Evolutionary conservation across 176 grass and related monocot genomes (phyloP), one percentile per base, ranked within the genome.

Genomic region (Juncus effusus): DNA sequence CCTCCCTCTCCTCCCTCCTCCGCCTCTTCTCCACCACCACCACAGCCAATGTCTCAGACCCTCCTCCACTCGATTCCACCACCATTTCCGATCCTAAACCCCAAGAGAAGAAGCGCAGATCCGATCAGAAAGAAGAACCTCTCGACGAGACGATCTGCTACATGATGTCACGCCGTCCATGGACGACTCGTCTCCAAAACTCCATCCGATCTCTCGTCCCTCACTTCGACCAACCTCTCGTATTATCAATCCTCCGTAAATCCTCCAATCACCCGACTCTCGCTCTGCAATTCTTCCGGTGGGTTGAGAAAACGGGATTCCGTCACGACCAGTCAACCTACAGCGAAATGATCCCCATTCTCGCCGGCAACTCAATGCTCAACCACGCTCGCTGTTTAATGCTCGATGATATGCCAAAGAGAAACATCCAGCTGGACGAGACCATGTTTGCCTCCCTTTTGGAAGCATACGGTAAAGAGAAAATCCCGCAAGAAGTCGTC

Each of bases 311-410:
- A 2, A 87, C 85, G 0, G 93, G 93, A 0, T 97, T 97, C 80
- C 78, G 61, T 35, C 93, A 90, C 3, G 85, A 80, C 10, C 49
- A 60, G 5, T 64, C 45, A 38, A 92, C 88, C 72, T 97, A 84
- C 54, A 55, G 64, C 2, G 88, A 86, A 51, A 82, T 97, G 8
- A 11, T 97, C 16, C 61, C 79, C 2, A 35, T 89, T 13, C 85
- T 97, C 4, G 62, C 94, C 42, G 65, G 74, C 61, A 35, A 51
- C 49, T 75, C 82, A 62, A 92, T 97, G 94, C 77, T 97, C 80
- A 97, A 97, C 85, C 93, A 97, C 56, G 93, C 93, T 2, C 93
- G 93, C 42, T 97, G 93, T 80, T 59, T 97, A 70, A 19, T 97
- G 64, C 85, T 97, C 38, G 94, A 97, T 0, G 84, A 82, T 74